These are phyloP conservation scores for Ceraceosorus guamensis DNA, from an alignment of 1,284 basidiomycete genomes.

Conservation along the genomic window DNA sequence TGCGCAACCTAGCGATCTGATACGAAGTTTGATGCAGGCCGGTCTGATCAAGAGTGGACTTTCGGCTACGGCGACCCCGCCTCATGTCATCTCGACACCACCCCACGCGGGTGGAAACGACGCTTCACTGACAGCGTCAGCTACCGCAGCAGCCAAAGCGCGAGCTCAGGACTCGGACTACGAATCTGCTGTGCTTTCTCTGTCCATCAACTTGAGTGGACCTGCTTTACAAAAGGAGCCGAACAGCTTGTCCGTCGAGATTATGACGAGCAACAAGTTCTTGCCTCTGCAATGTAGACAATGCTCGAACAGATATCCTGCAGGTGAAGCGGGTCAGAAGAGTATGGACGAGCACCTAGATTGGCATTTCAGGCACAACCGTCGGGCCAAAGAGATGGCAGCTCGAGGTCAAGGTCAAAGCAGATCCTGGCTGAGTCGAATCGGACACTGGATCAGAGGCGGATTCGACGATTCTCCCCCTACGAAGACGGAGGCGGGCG, in stretches of 20 bases:
- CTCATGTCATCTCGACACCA: no score
- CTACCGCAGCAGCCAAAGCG: conserved; percentile 32
- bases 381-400: conserved; percentile 72
- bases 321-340: conserved; percentile 64
- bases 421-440: conserved; percentile 63
- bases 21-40: conserved; percentile 38
- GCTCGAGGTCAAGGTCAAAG: conserved; percentile 85
- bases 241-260: conserved; percentile 49
- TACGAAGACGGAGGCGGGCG: conserved; percentile 12
- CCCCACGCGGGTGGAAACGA: conserved; percentile 9
- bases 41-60: conserved; percentile 37
- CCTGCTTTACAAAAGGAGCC: conserved; percentile 68
- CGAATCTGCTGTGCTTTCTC: conserved; percentile 62
- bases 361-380: conserved; percentile 92
- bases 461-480: conserved; percentile 24
- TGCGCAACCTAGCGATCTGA: conserved; percentile 18
- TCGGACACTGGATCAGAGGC: conserved; percentile 57
- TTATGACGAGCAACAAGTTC: conserved; percentile 49
- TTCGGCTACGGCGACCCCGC: no score
- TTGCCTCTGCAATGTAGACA: conserved; percentile 83
- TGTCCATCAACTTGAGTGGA: conserved; percentile 63
- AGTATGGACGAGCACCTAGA: conserved; percentile 83
- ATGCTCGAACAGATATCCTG: conserved; percentile 79
- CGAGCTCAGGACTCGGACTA: conserved; percentile 55
- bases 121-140: no score